Evolutionary conservation across 1,284 basidiomycete genomes (phyloP).

Genomic region (Cryptococcus sp.): DNA sequence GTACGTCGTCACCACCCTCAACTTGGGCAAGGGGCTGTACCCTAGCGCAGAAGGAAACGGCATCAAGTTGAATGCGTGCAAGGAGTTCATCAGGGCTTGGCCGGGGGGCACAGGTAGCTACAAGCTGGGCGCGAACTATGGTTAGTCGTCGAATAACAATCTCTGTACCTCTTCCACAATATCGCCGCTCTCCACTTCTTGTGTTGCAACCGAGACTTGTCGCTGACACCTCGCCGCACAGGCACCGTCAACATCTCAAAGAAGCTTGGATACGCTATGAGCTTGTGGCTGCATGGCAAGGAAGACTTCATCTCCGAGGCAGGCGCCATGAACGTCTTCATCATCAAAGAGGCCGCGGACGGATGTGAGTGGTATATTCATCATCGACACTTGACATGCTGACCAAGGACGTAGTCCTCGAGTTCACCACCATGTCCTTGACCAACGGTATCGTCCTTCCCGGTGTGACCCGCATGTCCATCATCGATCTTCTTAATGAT

Average conservation of each 20-base stretch:
- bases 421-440: conserved; percentile 49
- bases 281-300: conserved; percentile 48
- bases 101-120: conserved; percentile 48
- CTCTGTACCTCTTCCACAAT: not conserved
- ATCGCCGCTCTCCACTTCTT: not conserved
- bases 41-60: conserved; percentile 33
- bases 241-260: conserved; percentile 48
- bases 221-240: conserved; percentile 1
- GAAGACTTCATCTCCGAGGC: conserved; percentile 50
- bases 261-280: conserved; percentile 49
- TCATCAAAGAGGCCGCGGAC: conserved; percentile 47
- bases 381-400: not conserved
- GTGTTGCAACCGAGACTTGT: not conserved
- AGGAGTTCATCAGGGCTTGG: conserved; percentile 49
- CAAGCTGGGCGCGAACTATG: conserved; percentile 52
- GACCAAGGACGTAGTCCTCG: conserved; percentile 27
- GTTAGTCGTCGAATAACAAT: conserved; percentile 18
- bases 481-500: conserved; percentile 43
- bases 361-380: conserved; percentile 30
- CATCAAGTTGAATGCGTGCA: conserved; percentile 44
- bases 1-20: conserved; percentile 46
- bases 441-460: conserved; percentile 51
- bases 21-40: conserved; percentile 48
- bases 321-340: conserved; percentile 50
- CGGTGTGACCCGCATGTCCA: conserved; percentile 46